phyloP scores from a whole-genome alignment of 2,329 filamentous ascomycete species.

The Helminthosporium solani region DNA sequence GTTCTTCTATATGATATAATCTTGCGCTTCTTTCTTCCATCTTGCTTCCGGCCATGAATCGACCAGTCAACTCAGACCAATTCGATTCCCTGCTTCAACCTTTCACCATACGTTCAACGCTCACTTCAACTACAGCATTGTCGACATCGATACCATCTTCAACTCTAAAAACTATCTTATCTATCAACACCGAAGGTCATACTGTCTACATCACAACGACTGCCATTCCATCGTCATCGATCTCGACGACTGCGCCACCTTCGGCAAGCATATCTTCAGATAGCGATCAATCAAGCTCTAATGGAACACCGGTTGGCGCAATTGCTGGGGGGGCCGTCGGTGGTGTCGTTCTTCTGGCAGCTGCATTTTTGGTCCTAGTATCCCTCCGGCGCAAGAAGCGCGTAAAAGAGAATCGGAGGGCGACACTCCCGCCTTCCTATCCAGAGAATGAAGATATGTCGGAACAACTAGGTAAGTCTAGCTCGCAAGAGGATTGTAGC shows the following conservation, averaged over 20 bases:
- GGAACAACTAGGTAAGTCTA: constrained; percentile 20
- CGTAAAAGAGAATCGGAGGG: constrained; percentile 21
- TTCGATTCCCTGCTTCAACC: constrained; percentile 5
- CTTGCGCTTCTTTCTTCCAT: not conserved
- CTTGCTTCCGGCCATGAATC: constrained; percentile 1
- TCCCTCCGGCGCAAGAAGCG: constrained; percentile 14
- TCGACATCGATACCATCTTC: constrained; percentile 4
- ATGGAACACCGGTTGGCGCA: constrained; percentile 12
- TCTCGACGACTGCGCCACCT: constrained; percentile 3
- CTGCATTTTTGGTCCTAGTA: constrained; percentile 11
- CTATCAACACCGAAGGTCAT: constrained; percentile 4
- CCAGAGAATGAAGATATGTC: constrained; percentile 26
- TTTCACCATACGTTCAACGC: not conserved
- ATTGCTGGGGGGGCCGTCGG: constrained; percentile 28
- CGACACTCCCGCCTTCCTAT: constrained; percentile 25
- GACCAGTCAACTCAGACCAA: not conserved
- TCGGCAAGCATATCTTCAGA: not conserved
- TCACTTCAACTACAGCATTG: not conserved
- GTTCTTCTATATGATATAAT: not conserved
- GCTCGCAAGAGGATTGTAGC: not conserved
- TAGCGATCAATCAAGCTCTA: not conserved
- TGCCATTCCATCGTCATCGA: not conserved
- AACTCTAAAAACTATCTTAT: constrained; percentile 10
- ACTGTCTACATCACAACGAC: constrained; percentile 11
- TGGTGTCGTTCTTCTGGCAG: constrained; percentile 13